Conservation (phyloP, 768 basidiomycete genomes). For the Collybia mongolica region DNA sequence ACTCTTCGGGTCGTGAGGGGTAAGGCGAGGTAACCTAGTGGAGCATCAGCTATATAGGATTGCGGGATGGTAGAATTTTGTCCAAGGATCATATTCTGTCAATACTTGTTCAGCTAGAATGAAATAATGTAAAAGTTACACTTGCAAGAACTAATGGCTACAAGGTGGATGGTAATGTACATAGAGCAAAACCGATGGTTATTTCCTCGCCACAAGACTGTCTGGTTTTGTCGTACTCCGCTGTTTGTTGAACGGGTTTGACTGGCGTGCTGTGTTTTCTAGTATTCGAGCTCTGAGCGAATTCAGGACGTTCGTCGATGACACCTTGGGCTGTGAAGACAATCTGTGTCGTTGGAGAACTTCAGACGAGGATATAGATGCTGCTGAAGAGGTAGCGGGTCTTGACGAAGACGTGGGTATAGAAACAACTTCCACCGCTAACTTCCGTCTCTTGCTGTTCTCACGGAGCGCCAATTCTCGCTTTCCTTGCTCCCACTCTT, state of each 20-base stretch:
- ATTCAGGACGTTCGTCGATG: conserved; percentile 27
- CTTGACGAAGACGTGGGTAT: conserved; percentile 23
- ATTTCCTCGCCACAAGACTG: not conserved
- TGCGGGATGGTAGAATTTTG: too few relatives aligned
- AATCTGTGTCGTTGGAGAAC: conserved; percentile 6
- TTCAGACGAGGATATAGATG: too few relatives aligned
- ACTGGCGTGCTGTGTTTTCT: conserved; percentile 50
- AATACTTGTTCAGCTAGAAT: not conserved
- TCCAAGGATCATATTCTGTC: too few relatives aligned
- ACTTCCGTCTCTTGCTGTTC: conserved; percentile 46
- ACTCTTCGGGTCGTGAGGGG: too few relatives aligned
- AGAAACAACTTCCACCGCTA: conserved; percentile 26
- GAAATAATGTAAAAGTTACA: not conserved
- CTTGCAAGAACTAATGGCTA: not conserved
- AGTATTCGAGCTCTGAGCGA: conserved; percentile 57
- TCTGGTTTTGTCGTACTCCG: not conserved
- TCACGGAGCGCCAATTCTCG: conserved; percentile 43
- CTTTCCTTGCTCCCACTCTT: conserved; percentile 58
- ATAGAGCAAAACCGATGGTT: not conserved
- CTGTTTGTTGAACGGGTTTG: conserved; percentile 19
- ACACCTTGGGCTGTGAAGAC: conserved; percentile 6
- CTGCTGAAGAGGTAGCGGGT: conserved; percentile 6
- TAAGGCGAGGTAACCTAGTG: too few relatives aligned
- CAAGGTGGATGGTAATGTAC: not conserved
- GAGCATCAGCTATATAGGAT: too few relatives aligned